Conservation (phyloP, 129 eudicot species). For the Silybum marianum region DNA sequence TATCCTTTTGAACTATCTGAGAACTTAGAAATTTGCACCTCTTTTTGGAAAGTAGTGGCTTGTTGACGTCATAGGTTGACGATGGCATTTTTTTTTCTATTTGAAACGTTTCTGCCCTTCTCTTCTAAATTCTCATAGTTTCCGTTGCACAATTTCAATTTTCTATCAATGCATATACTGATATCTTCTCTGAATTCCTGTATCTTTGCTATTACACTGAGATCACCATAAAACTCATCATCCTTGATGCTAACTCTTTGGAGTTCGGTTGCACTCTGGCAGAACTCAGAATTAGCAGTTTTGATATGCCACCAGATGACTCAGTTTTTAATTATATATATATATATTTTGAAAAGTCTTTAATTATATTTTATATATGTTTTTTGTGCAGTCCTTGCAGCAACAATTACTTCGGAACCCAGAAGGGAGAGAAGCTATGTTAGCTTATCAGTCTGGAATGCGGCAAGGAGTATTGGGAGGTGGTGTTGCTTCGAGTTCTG, state of each 20-base stretch:
- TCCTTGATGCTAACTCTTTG: not conserved
- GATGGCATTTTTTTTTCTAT: not conserved
- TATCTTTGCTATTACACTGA: not conserved
- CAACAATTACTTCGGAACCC: slow-evolving; percentile 84
- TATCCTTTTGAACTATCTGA: not conserved
- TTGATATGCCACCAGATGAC: not conserved
- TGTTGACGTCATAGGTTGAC: not conserved
- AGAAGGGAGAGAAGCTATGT: slow-evolving; percentile 78
- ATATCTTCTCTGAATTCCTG: not conserved
- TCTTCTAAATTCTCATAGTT: not conserved
- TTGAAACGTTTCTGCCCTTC: not conserved
- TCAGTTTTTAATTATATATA: not conserved
- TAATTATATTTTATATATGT: not conserved
- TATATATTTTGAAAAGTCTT: too few species aligned
- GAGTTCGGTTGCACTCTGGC: not conserved
- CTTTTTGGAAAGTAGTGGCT: not conserved
- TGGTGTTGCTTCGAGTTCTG: slow-evolving; percentile 52
- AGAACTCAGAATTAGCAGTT: not conserved
- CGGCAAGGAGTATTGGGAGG: slow-evolving; percentile 72
- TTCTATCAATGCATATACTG: not conserved
- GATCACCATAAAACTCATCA: slow-evolving; percentile 2
- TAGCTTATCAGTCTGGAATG: slow-evolving; percentile 75
- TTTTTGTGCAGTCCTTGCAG: slow-evolving; percentile 64
- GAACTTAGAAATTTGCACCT: slow-evolving; percentile 6
- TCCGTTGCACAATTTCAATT: not conserved